Conservation (phyloP, 2,329 filamentous ascomycete species). For the Ramularia endophylla region DNA sequence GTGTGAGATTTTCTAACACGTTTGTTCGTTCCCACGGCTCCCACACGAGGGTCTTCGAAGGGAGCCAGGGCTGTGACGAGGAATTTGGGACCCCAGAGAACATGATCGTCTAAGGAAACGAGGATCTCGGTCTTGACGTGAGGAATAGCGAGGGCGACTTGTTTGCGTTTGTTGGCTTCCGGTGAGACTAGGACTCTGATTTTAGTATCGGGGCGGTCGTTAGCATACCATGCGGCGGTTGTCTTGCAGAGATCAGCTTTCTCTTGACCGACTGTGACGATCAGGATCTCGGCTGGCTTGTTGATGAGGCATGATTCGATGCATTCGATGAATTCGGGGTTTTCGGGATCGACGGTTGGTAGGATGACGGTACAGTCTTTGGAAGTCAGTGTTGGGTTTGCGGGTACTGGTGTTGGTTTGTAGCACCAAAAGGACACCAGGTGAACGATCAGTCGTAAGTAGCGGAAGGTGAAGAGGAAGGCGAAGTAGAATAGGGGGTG, state of each 20-base stretch:
- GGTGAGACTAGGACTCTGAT: neutral
- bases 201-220: neutral
- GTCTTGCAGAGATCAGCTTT: neutral
- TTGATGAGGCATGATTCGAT: slow-evolving; percentile 4
- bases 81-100: slow-evolving; percentile 5
- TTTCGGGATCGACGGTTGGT: slow-evolving; percentile 9
- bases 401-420: slow-evolving; percentile 2
- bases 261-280: slow-evolving; percentile 6
- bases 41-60: slow-evolving; percentile 6
- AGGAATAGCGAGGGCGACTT: slow-evolving; percentile 5
- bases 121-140: slow-evolving; percentile 3
- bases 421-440: slow-evolving; percentile 7
- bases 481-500: slow-evolving; percentile 5
- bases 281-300: slow-evolving; percentile 4
- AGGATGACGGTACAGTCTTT: slow-evolving; percentile 8
- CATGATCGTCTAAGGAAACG: slow-evolving; percentile 8
- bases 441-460: slow-evolving; percentile 7
- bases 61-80: slow-evolving; percentile 3
- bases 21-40: slow-evolving; percentile 15
- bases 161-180: slow-evolving; percentile 9
- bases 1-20: slow-evolving; percentile 5
- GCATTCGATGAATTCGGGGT: slow-evolving; percentile 8
- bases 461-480: slow-evolving; percentile 9
- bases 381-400: neutral
- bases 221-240: neutral